Base-by-base conservation (phyloP, 176 grass and related monocot genomes). In the Oryza brachyantha region DNA sequence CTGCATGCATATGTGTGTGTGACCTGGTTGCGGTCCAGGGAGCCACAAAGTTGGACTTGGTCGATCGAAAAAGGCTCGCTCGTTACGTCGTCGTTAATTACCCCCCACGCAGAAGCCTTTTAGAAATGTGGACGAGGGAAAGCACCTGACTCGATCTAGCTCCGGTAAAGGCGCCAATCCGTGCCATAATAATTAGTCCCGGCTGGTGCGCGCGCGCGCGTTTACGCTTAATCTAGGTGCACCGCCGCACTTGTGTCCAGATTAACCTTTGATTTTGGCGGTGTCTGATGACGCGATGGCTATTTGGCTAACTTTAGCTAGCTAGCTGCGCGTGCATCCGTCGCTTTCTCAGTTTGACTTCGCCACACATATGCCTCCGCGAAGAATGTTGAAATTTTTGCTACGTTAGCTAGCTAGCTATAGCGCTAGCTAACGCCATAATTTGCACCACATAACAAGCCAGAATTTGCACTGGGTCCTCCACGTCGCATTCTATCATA, bases 11-110 rank as follows among this genome's bases (percentile, higher is more conserved):
- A 1, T 43, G 46, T 61, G 2, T 9, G 80, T 84, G 82, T 77
- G 87, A 39, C 43, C 77, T 14, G 37, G 77, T 5, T 31, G 77
- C 67, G 69, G 75, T 84, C 72, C 77, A 66, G 77, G 58, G 43
- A 54, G 87, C 82, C 87, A 76, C 83, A 81, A 89, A 89, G 82
- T 89, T 89, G 57, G 87, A 89, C 82, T 63, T 2, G 50, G 58
- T 59, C 64, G 58, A 24, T 24, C 48, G 21, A 24, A 57, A 28
- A 84, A 80, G 31, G 65, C 4, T 42, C 59, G 65, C 4, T 42
- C 59, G 19, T 25, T 55, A 19, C n/a, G 48, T 52, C 48, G 48
- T 52, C 48, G 28, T 22, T 29, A 48, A 71, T 46, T 40, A 28
- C 42, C 74, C 13, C 42, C 58, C 66, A 13, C 24, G 14, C 31